Base-by-base conservation (phyloP, 2,329 filamentous ascomycete genomes). In the Mycosphaerelloides madeirae region DNA sequence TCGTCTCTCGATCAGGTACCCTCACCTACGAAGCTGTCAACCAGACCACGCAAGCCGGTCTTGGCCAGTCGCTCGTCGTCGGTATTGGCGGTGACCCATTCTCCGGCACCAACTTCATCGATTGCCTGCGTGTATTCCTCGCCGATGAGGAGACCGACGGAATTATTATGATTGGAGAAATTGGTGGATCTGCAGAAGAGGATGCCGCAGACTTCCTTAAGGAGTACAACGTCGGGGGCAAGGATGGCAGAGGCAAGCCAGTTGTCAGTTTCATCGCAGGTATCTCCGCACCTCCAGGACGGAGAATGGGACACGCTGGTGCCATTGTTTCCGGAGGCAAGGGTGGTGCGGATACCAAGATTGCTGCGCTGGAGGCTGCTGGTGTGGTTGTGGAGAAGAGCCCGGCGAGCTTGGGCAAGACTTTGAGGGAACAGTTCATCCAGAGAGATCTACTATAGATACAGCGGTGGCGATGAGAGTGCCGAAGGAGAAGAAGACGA, bases 131-230 rank as follows among this genome's bases (percentile, higher is more conserved):
- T 67, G 88, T 97, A 67, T 98, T 98, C 82, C 81, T 95, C 62
- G 78, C 94, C 70, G 93, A 98, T 70, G 79, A 85, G 68, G 88
- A 95, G 76, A 98, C 93, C 31, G 93, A 98, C 68, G 93, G 93
- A 67, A 96, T 98, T 74, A 96, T 98, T 76, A 96, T 98, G 93
- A 97, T 98, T 69, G 93, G 93, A 67, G 93, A 97, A 77, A 97
- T 98, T 68, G 93, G 93, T 72, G 93, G 93, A 54, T 87, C 86
- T 49, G 93, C 93, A 48, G 93, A 98, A 77, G 93, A 98, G 76
- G 93, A 98, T 63, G 93, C 93, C 31, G 91, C 93, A 63, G 93
- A 97, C 63, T 98, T 94, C 79, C 75, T 97, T 67, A 88, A 86
- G 77, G 77, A 82, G 68, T 81, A 93, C 78, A 97, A 98, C 80